Base-by-base conservation (phyloP, 2,329 filamentous ascomycete genomes). In the Diaporthe velutina region DNA sequence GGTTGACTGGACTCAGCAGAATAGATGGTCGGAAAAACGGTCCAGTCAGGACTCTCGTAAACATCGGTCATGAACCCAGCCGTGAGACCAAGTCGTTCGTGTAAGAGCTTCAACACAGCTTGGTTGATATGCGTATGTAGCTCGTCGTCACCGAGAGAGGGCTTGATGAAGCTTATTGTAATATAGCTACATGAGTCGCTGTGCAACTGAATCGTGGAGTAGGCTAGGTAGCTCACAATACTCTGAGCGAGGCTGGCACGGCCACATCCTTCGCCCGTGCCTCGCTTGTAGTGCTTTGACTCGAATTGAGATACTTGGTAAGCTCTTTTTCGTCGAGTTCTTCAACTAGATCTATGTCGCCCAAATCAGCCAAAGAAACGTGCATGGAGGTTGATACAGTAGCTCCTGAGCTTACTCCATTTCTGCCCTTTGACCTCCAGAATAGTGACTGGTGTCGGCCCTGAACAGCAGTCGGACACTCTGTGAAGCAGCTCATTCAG, bases 301-400 rank as follows among this genome's bases (percentile, higher is more conserved):
- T 28, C 25, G 50, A 7, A 5, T 28, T 19, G 13, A 54, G 50
- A 6, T 54, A 28, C 17, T 17, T 15, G 13, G 12, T 7, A 30
- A 54, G 50, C 25, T 2, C 50, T 4, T 28, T 15, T 6, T 54
- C n/a, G 50, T 30, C 50, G 5, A 30, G 13, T 3, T 30, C 25
- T 54, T 54, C 25, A 12, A 8, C 8, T 15, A 54, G 5, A 54
- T 28, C 50, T 54, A 28, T 13, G 17, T 15, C 25, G 2, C 25
- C 4, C 25, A 54, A 25, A 30, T 54, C 25, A 54, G 50, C 25
- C 50, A 54, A 15, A 12, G 2, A 19, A 54, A 25, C 22, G n/a
- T n/a, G 6, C 3, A 17, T 54, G 2, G 17, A 15, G 25, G 2
- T 3, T 54, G 50, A 2, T 28, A 13, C 6, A 0, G 22, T 0